Evolutionary conservation across 140 eudicot species (phyloP).

Genomic region (Ambrosia hybrid): DNA sequence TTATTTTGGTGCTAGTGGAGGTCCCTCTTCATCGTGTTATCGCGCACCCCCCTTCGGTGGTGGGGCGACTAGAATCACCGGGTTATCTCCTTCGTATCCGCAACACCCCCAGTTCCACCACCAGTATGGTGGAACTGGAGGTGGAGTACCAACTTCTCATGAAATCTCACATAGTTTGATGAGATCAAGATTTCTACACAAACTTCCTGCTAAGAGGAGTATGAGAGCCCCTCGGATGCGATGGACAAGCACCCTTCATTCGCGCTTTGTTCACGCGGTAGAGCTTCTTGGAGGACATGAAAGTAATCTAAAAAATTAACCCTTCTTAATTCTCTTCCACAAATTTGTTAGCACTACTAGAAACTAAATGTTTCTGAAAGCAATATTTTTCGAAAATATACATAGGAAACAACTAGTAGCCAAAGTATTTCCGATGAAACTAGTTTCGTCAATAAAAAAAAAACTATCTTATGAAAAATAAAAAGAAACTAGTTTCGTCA

Average conservation of each 20-base stretch:
- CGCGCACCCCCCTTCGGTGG: conserved; percentile 33
- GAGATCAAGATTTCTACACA: conserved; percentile 74
- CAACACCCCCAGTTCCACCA: conserved; percentile 32
- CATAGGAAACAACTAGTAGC: too few relatives aligned
- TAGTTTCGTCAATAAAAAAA: too few relatives aligned
- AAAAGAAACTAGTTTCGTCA: too few relatives aligned
- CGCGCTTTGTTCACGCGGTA: conserved; percentile 78
- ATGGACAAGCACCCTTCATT: conserved; percentile 87
- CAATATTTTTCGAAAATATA: too few relatives aligned
- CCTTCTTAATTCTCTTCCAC: not conserved
- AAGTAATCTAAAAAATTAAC: conserved; percentile 46
- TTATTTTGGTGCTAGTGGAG: conserved; percentile 38
- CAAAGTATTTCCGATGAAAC: too few relatives aligned
- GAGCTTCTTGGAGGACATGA: conserved; percentile 98
- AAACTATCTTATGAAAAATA: too few relatives aligned
- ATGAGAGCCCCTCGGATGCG: conserved; percentile 89
- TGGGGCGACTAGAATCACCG: conserved; percentile 30
- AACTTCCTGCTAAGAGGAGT: conserved; percentile 64
- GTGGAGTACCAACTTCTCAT: conserved; percentile 40
- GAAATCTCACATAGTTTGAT: conserved; percentile 53
- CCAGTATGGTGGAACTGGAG: conserved; percentile 51
- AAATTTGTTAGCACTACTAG: too few relatives aligned
- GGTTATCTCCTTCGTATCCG: conserved; percentile 32
- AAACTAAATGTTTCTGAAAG: too few relatives aligned
- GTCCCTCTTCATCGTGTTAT: conserved; percentile 39